Evolutionary conservation across 768 basidiomycete species (phyloP).

Genomic region (Boletus subparvulus): DNA sequence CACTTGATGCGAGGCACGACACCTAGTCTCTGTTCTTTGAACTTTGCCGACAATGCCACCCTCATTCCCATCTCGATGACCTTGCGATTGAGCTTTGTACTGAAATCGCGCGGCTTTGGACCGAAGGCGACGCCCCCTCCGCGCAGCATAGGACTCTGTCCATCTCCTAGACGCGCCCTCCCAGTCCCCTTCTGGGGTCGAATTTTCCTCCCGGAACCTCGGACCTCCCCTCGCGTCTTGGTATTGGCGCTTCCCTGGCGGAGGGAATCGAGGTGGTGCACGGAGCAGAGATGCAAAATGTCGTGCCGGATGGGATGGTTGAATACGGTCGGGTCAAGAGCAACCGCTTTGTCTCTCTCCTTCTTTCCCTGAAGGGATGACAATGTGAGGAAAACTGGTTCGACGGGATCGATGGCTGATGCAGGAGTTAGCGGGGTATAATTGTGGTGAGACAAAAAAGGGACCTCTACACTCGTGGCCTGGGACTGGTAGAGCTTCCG

Average conservation of each 20-base stretch:
- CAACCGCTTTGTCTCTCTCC: constrained; percentile 48
- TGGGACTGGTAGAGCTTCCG: constrained; percentile 3
- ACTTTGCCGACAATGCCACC: constrained; percentile 81
- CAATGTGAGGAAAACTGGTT: constrained; percentile 61
- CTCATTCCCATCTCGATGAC: constrained; percentile 92
- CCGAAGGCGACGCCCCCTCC: constrained; percentile 95
- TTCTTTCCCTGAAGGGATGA: constrained; percentile 52
- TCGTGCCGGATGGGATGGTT: constrained; percentile 85
- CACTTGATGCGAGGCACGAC: constrained; percentile 72
- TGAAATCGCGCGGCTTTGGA: constrained; percentile 88
- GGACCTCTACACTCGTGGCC: constrained; percentile 19
- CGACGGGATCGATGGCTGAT: constrained; percentile 38
- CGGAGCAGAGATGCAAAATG: constrained; percentile 89
- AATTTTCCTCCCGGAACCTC: constrained; percentile 86
- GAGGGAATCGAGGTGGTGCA: constrained; percentile 82
- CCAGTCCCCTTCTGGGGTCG: constrained; percentile 91
- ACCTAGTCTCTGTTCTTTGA: constrained; percentile 71
- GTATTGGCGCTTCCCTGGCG: constrained; percentile 92
- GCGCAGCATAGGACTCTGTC: constrained; percentile 79
- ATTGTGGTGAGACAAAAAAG: constrained; percentile 2
- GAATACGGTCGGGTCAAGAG: constrained; percentile 82
- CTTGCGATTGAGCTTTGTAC: constrained; percentile 89
- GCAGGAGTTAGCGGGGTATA: constrained; percentile 5
- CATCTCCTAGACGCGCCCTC: constrained; percentile 85
- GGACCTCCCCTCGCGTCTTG: constrained; percentile 88